Percentiles rank a stretch among this genome's conserved stretches.
These are phyloP conservation scores for Nicotiana attenuata DNA, from an alignment of 257 asterid species.

Conservation along the genomic window DNA sequence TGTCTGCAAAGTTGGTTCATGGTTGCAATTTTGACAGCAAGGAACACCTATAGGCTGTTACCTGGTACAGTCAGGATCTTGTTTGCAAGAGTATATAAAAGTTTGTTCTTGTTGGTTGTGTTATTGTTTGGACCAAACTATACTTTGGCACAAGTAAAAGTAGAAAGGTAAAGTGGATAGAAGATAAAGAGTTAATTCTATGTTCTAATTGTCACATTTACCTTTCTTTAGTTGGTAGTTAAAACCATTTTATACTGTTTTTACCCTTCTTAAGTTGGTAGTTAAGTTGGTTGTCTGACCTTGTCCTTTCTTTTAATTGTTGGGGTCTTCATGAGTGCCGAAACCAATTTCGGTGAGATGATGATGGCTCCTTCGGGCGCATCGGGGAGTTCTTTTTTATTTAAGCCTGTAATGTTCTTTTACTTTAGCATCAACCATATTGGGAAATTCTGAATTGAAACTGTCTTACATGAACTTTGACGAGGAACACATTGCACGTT, in stretches of 20 bases:
- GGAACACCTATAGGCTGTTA: background rate
- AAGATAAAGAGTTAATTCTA: background rate
- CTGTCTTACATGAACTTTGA: background rate
- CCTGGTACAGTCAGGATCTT: background rate
- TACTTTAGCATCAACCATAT: background rate
- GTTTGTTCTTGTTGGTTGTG: background rate
- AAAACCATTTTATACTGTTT: background rate
- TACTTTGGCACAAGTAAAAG: background rate
- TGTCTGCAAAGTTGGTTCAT: background rate
- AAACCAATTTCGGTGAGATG: no score
- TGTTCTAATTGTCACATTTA: background rate
- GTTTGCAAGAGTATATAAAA: background rate
- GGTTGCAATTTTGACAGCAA: background rate
- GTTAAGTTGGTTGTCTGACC: no score
- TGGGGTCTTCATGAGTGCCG: no score
- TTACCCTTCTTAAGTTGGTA: no score
- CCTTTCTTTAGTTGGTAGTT: background rate
- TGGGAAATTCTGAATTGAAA: background rate
- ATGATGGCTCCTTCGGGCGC: no score
- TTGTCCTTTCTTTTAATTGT: no score
- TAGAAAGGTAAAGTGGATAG: background rate
- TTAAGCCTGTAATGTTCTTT: background rate
- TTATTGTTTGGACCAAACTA: background rate
- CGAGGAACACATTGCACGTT: background rate
- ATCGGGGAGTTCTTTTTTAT: background rate